phyloP scores from a whole-genome alignment of 1,139 yeast genomes.

The Magnusiomyces suaveolens region DNA sequence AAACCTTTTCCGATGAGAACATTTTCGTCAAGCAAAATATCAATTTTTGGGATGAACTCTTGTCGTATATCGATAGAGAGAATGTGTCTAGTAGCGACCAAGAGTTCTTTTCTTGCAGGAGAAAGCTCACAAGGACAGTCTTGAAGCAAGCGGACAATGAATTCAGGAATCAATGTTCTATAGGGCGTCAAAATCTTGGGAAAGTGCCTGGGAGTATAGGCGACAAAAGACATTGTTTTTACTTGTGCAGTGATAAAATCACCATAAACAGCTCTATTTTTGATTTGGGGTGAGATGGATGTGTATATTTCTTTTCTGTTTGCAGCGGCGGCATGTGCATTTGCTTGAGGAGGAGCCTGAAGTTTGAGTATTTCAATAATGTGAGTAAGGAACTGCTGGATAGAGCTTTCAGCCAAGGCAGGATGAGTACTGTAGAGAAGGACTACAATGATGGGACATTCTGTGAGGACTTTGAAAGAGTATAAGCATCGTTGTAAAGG shows the following conservation, averaged over 20 bases:
- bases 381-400: conserved; percentile 73
- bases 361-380: conserved; percentile 65
- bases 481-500: conserved; percentile 48
- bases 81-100: conserved; percentile 92
- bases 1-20: conserved; percentile 88
- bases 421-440: conserved; percentile 82
- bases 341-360: conserved; percentile 67
- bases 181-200: conserved; percentile 58
- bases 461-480: conserved; percentile 88
- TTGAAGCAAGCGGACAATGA: conserved; percentile 73
- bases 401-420: conserved; percentile 56
- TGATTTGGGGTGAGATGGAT: conserved; percentile 54
- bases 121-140: conserved; percentile 97
- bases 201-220: conserved; percentile 83
- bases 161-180: conserved; percentile 67
- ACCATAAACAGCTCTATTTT: conserved; percentile 69
- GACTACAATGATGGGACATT: conserved; percentile 95
- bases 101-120: conserved; percentile 81
- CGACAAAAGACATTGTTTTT: conserved; percentile 90
- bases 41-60: conserved; percentile 77
- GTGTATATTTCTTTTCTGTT: conserved; percentile 46
- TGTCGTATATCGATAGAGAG: conserved; percentile 78
- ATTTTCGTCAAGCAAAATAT: conserved; percentile 72
- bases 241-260: conserved; percentile 94
- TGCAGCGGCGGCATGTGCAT: conserved; percentile 54